A percentile compares a stretch with the other conserved stretches of the same genome.
These are phyloP conservation scores for Raffaelea albimanens DNA, from an alignment of 2,329 filamentous ascomycete genomes.

Conservation along the genomic window DNA sequence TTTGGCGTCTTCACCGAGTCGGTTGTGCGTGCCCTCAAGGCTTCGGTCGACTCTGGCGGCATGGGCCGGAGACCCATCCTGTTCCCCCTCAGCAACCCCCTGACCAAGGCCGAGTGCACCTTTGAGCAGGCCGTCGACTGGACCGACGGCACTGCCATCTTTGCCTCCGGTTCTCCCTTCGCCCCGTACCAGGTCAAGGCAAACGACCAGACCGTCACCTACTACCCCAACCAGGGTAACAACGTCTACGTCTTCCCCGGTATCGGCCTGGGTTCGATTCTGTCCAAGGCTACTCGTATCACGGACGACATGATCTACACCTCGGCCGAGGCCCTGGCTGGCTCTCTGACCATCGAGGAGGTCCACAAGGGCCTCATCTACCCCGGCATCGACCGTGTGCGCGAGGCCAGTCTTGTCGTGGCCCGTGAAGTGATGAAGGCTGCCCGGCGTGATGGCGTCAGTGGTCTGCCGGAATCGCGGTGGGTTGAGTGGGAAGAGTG, in stretches of 20 bases:
- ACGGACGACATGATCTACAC: constrained; percentile 97
- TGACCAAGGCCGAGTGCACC: constrained; percentile 94
- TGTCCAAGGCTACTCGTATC: constrained; percentile 76
- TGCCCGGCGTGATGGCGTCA: constrained; percentile 73
- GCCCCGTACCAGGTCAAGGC: constrained; percentile 58
- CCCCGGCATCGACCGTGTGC: constrained; percentile 81
- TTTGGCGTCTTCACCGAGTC: constrained; percentile 89
- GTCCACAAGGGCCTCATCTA: constrained; percentile 78
- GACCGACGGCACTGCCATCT: constrained; percentile 86
- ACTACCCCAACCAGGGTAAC: constrained; percentile 78
- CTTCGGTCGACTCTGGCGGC: constrained; percentile 51
- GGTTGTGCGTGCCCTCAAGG: constrained; percentile 63
- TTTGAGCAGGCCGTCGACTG: constrained; percentile 87
- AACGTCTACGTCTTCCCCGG: constrained; percentile 93
- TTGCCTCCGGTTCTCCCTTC: constrained; percentile 94
- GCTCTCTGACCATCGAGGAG: constrained; percentile 72
- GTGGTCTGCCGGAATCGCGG: constrained; percentile 55
- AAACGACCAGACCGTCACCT: constrained; percentile 50
- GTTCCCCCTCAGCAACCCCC: constrained; percentile 93
- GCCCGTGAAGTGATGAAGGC: constrained; percentile 90
- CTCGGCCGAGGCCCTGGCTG: constrained; percentile 72
- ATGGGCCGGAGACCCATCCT: constrained; percentile 75
- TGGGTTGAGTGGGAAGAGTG: constrained; percentile 67
- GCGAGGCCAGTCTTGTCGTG: constrained; percentile 79
- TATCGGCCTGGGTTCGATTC: constrained; percentile 85